Evolutionary conservation across 2,329 filamentous ascomycete genomes (phyloP).

Genomic region (Cryphonectria radicalis): DNA sequence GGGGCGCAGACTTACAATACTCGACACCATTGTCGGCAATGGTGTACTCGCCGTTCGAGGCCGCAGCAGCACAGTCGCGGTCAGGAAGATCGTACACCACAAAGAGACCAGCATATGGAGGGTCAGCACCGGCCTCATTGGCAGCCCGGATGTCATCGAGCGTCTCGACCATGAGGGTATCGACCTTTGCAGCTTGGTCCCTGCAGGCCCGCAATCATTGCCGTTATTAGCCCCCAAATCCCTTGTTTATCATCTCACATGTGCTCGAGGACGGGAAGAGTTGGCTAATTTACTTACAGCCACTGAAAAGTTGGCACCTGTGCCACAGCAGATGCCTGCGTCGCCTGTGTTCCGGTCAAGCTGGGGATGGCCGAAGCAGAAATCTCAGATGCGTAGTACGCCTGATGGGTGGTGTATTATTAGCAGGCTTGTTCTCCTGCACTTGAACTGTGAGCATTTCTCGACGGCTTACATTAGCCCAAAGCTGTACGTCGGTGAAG

Average conservation of each 20-base stretch:
- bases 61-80: slow-evolving; percentile 61
- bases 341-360: slow-evolving; percentile 58
- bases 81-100: slow-evolving; percentile 63
- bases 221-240: background rate
- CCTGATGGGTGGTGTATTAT: slow-evolving; percentile 13
- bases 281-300: slow-evolving; percentile 44
- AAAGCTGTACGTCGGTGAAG: slow-evolving; percentile 54
- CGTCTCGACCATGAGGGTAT: slow-evolving; percentile 48
- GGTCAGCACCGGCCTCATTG: slow-evolving; percentile 35
- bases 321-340: slow-evolving; percentile 55
- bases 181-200: slow-evolving; percentile 54
- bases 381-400: slow-evolving; percentile 59
- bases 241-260: background rate
- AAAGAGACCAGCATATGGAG: slow-evolving; percentile 51
- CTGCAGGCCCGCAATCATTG: slow-evolving; percentile 36
- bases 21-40: slow-evolving; percentile 53
- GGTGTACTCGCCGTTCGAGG: slow-evolving; percentile 60
- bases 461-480: slow-evolving; percentile 48
- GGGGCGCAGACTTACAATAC: slow-evolving; percentile 42
- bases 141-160: slow-evolving; percentile 43
- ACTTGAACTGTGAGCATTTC: background rate
- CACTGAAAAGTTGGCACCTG: slow-evolving; percentile 58
- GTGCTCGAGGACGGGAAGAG: background rate
- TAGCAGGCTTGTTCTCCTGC: background rate
- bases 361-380: slow-evolving; percentile 63